These are phyloP conservation scores for Parasitella parasitica DNA, from an alignment of 371 early-diverging fungal genomes.

Conservation along the genomic window DNA sequence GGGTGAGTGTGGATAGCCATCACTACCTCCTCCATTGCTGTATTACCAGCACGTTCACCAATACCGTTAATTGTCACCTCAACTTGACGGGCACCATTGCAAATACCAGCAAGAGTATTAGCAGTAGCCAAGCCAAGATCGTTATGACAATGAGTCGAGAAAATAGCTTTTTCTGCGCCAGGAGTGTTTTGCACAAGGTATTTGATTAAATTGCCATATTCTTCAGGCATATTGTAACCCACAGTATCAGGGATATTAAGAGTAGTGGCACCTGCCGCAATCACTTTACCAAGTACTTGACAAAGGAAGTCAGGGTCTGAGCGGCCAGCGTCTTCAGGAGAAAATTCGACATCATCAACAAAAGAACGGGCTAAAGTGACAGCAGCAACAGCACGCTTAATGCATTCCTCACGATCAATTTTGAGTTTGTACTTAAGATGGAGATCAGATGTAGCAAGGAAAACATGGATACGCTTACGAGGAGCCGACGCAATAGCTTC, in stretches of 20 bases:
- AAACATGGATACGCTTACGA: constrained; percentile 86
- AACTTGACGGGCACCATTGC: constrained; percentile 92
- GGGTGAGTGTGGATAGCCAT: constrained; percentile 95
- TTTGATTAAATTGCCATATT: constrained; percentile 84
- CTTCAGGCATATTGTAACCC: constrained; percentile 90
- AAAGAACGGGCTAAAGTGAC: constrained; percentile 79
- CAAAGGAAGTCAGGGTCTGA: constrained; percentile 87
- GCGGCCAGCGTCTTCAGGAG: constrained; percentile 93
- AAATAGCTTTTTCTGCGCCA: constrained; percentile 76
- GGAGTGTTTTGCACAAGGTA: constrained; percentile 76
- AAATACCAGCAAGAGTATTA: constrained; percentile 89
- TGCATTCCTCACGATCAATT: constrained; percentile 85
- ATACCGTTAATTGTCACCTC: constrained; percentile 98
- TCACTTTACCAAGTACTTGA: constrained; percentile 81
- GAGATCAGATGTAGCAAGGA: constrained; percentile 95
- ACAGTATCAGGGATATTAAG: constrained; percentile 97
- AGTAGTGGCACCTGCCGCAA: constrained; percentile 93
- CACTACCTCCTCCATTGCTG: constrained; percentile 92
- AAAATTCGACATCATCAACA: constrained; percentile 89
- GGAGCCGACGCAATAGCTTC: constrained; percentile 89
- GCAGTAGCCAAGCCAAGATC: constrained; percentile 97
- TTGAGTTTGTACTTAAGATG: constrained; percentile 93
- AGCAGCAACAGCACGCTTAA: constrained; percentile 80
- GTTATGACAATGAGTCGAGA: constrained; percentile 96
- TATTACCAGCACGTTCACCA: constrained; percentile 98